phyloP scores from a whole-genome alignment of 257 asterid genomes.

The Plectranthus barbatus region DNA sequence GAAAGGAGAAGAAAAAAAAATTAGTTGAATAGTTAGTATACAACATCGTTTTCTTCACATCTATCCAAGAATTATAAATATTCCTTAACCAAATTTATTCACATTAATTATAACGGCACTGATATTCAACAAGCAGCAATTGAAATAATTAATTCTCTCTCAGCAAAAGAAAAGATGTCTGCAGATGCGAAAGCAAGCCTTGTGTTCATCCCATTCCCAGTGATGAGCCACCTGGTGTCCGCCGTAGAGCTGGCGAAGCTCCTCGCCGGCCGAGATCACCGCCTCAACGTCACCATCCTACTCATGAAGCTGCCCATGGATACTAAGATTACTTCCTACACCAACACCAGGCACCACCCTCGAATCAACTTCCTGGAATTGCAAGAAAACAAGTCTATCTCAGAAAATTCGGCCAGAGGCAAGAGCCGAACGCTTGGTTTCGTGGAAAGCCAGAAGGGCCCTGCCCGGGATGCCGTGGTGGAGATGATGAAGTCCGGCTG shows the following conservation, averaged over 20 bases:
- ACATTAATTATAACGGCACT: no score
- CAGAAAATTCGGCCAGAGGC: no score
- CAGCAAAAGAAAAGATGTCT: background rate
- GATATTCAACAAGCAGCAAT: no score
- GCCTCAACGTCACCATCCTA: slow-evolving; percentile 31
- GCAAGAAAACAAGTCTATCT: background rate
- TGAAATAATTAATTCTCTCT: no score
- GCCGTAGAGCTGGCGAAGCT: slow-evolving; percentile 29
- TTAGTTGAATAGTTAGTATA: no score
- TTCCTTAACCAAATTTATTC: no score
- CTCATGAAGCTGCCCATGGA: slow-evolving; percentile 20
- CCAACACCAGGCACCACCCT: background rate
- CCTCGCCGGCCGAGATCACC: slow-evolving; percentile 17
- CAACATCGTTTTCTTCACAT: no score
- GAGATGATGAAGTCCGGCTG: background rate
- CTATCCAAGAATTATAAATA: no score
- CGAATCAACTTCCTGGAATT: slow-evolving; percentile 11
- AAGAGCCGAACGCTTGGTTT: no score
- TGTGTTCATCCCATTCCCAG: slow-evolving; percentile 36
- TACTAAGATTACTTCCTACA: slow-evolving; percentile 14
- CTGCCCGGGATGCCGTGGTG: background rate
- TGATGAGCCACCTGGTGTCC: slow-evolving; percentile 27
- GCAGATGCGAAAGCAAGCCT: slow-evolving; percentile 2
- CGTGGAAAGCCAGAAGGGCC: no score
- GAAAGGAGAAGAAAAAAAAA: no score